phyloP scores from a whole-genome alignment of 2,329 filamentous ascomycete genomes.

The Fusarium sp. region DNA sequence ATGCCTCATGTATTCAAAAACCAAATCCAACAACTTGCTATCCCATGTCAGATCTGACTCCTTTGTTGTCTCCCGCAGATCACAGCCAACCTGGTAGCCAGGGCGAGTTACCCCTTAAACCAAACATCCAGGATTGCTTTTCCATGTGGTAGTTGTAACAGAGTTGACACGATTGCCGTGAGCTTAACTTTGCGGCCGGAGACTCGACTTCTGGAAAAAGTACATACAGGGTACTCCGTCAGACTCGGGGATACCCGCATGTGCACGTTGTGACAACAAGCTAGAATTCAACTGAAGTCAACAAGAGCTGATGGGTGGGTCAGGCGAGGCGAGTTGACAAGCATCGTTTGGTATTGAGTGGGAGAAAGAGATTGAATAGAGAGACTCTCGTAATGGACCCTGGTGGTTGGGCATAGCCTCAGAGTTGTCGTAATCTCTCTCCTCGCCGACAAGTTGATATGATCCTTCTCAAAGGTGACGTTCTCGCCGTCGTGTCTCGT shows the following conservation, averaged over 20 bases:
- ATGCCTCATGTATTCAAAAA: neutral
- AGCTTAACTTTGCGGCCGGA: constrained; percentile 21
- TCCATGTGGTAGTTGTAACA: constrained; percentile 10
- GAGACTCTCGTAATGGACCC: constrained; percentile 4
- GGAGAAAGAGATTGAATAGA: constrained; percentile 4
- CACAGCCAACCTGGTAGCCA: no score
- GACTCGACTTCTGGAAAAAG: constrained; percentile 13
- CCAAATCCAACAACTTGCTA: constrained; percentile 1
- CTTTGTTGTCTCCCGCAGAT: neutral
- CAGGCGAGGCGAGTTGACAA: constrained; percentile 9
- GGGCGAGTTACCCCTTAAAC: neutral
- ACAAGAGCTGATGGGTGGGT: constrained; percentile 32
- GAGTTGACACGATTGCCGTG: neutral
- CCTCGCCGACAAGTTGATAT: neutral
- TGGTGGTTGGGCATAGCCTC: neutral
- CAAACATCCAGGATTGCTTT: neutral
- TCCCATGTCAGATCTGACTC: neutral
- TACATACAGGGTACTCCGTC: constrained; percentile 7
- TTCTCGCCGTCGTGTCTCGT: constrained; percentile 12
- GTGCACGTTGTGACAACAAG: constrained; percentile 32
- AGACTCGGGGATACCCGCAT: constrained; percentile 37
- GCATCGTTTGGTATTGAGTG: constrained; percentile 6
- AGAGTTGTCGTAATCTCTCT: neutral
- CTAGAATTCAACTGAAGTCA: constrained; percentile 19
- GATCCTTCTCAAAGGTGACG: neutral